Percentiles rank a stretch among this genome's conserved stretches.
Conservation (phyloP, 1,139 yeast species). For the Petasospora fabianii region DNA sequence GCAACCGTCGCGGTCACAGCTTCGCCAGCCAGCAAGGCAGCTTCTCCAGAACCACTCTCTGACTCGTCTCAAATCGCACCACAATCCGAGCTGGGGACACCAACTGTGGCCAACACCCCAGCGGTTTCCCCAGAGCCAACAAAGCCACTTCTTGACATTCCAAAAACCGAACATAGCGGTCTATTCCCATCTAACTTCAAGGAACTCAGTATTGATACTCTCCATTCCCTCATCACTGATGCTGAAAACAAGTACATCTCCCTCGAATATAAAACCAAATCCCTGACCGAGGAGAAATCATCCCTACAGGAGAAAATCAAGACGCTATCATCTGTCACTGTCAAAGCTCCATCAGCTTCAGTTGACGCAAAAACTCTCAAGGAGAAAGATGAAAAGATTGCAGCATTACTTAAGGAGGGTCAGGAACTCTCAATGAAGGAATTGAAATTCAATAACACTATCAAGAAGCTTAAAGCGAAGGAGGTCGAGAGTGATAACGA, state of each 20-base stretch:
- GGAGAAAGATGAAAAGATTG: constrained; percentile 33
- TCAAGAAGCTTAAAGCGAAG: constrained; percentile 56
- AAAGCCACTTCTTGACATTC: constrained; percentile 11
- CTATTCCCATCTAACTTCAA: constrained; percentile 23
- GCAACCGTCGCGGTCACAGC: no score
- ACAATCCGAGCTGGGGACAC: no score
- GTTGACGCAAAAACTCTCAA: constrained; percentile 19
- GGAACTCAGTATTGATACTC: constrained; percentile 18
- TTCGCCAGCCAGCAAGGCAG: constrained; percentile 1
- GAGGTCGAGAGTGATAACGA: constrained; percentile 47
- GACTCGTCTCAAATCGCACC: no score
- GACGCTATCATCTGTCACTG: constrained; percentile 7
- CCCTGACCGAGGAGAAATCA: constrained; percentile 18
- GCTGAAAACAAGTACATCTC: constrained; percentile 17
- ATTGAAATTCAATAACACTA: constrained; percentile 60
- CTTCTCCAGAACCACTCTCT: constrained; percentile 5
- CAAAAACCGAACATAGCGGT: constrained; percentile 1
- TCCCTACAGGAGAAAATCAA: constrained; percentile 19
- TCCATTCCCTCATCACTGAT: constrained; percentile 23
- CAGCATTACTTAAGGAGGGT: constrained; percentile 71
- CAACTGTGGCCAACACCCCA: constrained; percentile 10
- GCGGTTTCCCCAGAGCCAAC: constrained; percentile 6
- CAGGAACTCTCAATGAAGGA: constrained; percentile 73
- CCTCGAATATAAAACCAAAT: constrained; percentile 16
- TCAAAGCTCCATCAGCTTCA: constrained; percentile 12